Conservation (phyloP, 129 eudicot species). For the Artemisia annua region DNA sequence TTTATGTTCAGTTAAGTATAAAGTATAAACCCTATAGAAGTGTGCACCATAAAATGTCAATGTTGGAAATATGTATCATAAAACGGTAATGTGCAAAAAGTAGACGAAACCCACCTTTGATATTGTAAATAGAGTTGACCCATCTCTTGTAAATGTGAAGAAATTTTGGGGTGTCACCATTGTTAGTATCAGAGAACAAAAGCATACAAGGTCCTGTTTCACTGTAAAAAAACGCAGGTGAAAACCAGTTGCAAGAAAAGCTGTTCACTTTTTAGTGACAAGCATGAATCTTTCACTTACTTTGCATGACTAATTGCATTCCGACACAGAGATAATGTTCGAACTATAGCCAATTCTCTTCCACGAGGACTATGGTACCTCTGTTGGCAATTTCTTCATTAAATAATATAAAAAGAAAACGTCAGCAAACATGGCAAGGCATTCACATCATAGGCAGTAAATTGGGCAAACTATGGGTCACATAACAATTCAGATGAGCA, state of each 20-base stretch:
- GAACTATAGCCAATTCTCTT: conserved; percentile 75
- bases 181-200: conserved; percentile 80
- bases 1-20: too few relatives aligned
- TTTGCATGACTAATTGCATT: conserved; percentile 80
- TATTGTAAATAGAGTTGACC: conserved; percentile 70
- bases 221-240: conserved; percentile 33
- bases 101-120: conserved; percentile 45
- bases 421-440: not conserved
- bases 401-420: conserved; percentile 13
- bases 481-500: not conserved
- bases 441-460: not conserved
- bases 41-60: not conserved
- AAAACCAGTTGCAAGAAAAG: conserved; percentile 18
- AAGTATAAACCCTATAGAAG: too few relatives aligned
- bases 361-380: conserved; percentile 68
- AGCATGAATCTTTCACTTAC: conserved; percentile 36
- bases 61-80: not conserved
- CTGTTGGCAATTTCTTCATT: conserved; percentile 62
- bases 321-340: conserved; percentile 66
- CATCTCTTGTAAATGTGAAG: conserved; percentile 85
- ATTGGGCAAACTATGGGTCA: not conserved
- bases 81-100: not conserved
- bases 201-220: conserved; percentile 64
- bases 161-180: conserved; percentile 73
- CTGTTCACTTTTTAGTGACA: not conserved